Percentiles rank a stretch among this genome's conserved stretches.
Evolutionary conservation across 2,329 filamentous ascomycete species (phyloP).

Genomic region (Aspergillus sp.): DNA sequence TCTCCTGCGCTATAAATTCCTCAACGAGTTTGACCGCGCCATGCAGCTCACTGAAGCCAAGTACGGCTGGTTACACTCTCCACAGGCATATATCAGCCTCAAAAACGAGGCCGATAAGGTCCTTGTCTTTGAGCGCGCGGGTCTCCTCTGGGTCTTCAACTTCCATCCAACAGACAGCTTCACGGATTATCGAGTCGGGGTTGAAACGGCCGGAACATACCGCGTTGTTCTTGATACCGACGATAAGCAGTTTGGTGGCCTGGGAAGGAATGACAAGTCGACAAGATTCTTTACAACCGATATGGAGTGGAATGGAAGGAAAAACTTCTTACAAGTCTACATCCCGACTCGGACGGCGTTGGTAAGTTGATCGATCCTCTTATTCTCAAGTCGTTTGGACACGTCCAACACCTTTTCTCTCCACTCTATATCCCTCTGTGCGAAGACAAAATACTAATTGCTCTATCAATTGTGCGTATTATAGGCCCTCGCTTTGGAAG

Average conservation of each 20-base stretch:
- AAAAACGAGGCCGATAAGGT: slow-evolving; percentile 95
- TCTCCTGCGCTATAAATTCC: slow-evolving; percentile 81
- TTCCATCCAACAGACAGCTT: slow-evolving; percentile 85
- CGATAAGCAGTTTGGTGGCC: slow-evolving; percentile 72
- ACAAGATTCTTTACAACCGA: slow-evolving; percentile 91
- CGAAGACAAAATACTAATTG: neutral
- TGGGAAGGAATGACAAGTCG: slow-evolving; percentile 72
- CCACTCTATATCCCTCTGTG: neutral
- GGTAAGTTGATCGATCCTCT: slow-evolving; percentile 51
- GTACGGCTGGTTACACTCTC: slow-evolving; percentile 84
- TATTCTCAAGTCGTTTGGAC: neutral
- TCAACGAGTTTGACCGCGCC: slow-evolving; percentile 88
- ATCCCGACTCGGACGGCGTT: slow-evolving; percentile 80
- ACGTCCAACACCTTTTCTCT: neutral
- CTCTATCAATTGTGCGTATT: neutral
- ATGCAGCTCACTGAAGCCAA: slow-evolving; percentile 89
- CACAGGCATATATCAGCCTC: slow-evolving; percentile 87
- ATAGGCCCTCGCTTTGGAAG: slow-evolving; percentile 57
- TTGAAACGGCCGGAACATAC: slow-evolving; percentile 84
- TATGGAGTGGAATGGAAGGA: slow-evolving; percentile 83
- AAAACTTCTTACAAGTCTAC: slow-evolving; percentile 92
- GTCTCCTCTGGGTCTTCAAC: slow-evolving; percentile 92
- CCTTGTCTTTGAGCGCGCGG: slow-evolving; percentile 90
- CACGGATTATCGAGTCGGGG: slow-evolving; percentile 86
- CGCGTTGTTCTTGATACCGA: slow-evolving; percentile 83